A percentile compares a stretch with the other conserved stretches of the same genome.
These are phyloP conservation scores for Erodium moschatum DNA, from an alignment of 441 rosid genomes.

Conservation along the genomic window DNA sequence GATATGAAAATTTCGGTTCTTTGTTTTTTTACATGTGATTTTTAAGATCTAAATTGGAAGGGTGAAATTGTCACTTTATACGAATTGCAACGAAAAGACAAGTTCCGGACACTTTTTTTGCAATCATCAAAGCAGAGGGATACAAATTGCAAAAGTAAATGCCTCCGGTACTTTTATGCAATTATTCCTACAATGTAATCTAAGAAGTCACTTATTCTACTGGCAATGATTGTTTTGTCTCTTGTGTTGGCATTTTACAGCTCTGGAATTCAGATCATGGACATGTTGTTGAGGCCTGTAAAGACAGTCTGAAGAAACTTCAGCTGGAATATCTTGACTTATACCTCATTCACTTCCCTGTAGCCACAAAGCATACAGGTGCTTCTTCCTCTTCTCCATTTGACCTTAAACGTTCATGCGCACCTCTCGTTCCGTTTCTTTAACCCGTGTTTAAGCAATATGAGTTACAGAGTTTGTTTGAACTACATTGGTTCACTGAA, in stretches of 20 bases:
- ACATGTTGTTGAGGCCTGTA: constrained; percentile 81
- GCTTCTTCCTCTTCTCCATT: constrained; percentile 14
- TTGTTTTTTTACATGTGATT: too few relatives aligned
- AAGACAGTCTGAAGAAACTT: constrained; percentile 79
- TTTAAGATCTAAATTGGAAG: too few relatives aligned
- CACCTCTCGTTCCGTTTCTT: background rate
- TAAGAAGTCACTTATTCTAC: background rate
- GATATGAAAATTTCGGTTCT: too few relatives aligned
- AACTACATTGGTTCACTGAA: background rate
- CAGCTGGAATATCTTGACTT: constrained; percentile 84
- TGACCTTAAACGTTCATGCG: background rate
- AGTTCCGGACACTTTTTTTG: too few relatives aligned
- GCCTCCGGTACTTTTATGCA: too few relatives aligned
- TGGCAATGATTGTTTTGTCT: background rate
- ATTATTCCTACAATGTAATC: background rate
- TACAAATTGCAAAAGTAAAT: too few relatives aligned
- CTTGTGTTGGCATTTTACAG: constrained; percentile 27
- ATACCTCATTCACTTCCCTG: constrained; percentile 78
- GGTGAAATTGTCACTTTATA: too few relatives aligned
- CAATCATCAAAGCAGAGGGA: too few relatives aligned
- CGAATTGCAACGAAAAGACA: too few relatives aligned
- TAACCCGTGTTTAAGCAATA: background rate
- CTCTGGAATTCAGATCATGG: constrained; percentile 95
- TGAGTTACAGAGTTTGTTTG: background rate
- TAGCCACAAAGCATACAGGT: constrained; percentile 83